A percentile compares a stretch with the other conserved stretches of the same genome.
phyloP scores from a whole-genome alignment of 306 rosid genomes.

The barrel medic (Medicago truncatula) region MtrunA17r5.0-ANR NC_053042.1:56319501-56320000 shows the following conservation, averaged over 20 bases:
- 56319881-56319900: neutral
- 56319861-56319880: neutral
- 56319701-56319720: conserved; percentile 9
- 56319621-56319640: conserved; percentile 24
- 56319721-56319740: conserved; percentile 12
- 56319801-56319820: neutral
- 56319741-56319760: conserved; percentile 17
- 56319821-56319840: conserved; percentile 7
- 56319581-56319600: too few species aligned
- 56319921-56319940: neutral
- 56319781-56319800: neutral
- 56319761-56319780: conserved; percentile 17
- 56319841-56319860: conserved; percentile 20
- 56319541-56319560: conserved; percentile 63
- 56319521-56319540: conserved; percentile 78
- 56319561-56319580: conserved; percentile 70
- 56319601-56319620: conserved; percentile 72
- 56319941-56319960: conserved; percentile 10
- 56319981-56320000: neutral
- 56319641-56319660: neutral
- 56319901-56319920: neutral
- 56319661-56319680: conserved; percentile 6
- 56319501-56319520: conserved; percentile 73
- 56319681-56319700: conserved; percentile 5
- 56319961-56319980: neutral